A percentile compares a stretch with the other conserved stretches of the same genome.
phyloP scores from a whole-genome alignment of 306 rosid genomes.

The Adenanthera pavonina region DNA sequence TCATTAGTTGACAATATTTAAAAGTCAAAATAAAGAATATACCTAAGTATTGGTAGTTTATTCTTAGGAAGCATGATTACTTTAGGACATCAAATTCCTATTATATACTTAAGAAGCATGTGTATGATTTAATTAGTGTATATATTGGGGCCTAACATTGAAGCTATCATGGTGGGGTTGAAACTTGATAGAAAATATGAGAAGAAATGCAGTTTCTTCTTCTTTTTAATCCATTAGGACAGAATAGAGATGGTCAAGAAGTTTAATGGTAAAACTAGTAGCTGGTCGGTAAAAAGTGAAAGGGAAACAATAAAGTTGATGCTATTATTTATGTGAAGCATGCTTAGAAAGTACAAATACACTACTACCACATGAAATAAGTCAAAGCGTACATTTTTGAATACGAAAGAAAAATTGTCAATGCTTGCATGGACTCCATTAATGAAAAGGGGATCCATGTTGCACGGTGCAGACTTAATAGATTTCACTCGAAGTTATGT shows the following conservation, averaged over 20 bases:
- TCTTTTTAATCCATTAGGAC: neutral
- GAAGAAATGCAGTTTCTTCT: neutral
- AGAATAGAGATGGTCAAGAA: neutral
- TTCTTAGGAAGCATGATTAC: conserved; percentile 25
- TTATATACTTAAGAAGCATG: neutral
- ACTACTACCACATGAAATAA: neutral
- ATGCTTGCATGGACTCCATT: neutral
- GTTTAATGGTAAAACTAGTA: neutral
- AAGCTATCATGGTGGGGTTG: neutral
- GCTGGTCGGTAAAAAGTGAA: neutral
- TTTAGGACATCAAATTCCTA: neutral
- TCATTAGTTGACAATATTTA: conserved; percentile 12
- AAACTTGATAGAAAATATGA: neutral
- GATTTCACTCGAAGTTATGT: neutral
- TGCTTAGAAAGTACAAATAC: conserved; percentile 26
- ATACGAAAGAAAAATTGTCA: neutral
- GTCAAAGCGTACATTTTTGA: conserved; percentile 16
- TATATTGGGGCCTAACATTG: neutral
- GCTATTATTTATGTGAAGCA: neutral
- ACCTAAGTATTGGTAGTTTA: neutral
- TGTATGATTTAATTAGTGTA: neutral
- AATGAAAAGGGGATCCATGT: neutral
- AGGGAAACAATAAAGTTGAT: neutral
- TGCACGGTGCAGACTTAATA: neutral
- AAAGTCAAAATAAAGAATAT: neutral